A percentile compares a stretch with the other conserved stretches of the same genome.
Conservation (phyloP, 2,329 filamentous ascomycete genomes). For the Achaetomium macrosporum region DNA sequence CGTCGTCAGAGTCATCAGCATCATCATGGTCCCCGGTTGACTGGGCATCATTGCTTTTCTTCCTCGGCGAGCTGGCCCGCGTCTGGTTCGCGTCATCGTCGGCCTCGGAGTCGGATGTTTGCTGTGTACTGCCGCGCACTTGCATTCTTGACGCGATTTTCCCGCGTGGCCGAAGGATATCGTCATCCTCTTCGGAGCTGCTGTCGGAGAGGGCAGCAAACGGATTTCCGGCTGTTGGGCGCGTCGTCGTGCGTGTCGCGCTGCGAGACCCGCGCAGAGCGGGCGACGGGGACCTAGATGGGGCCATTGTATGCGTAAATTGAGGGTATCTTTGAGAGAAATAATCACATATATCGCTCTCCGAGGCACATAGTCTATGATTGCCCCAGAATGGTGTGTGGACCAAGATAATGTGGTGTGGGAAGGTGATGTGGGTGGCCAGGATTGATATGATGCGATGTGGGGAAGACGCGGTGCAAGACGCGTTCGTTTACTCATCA, state of each 20-base stretch:
- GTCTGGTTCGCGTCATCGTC: constrained; percentile 17
- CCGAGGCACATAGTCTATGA: constrained; percentile 3
- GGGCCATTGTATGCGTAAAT: constrained; percentile 39
- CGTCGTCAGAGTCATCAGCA: constrained; percentile 33
- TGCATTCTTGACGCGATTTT: constrained; percentile 61
- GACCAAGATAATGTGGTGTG: not conserved
- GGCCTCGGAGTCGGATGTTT: constrained; percentile 23
- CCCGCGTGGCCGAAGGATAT: constrained; percentile 52
- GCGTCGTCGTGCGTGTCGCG: constrained; percentile 16
- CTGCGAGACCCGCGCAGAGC: constrained; percentile 13
- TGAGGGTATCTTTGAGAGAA: not conserved
- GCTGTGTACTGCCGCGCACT: constrained; percentile 25
- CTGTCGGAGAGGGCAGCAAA: constrained; percentile 20
- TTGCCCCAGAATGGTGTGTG: not conserved
- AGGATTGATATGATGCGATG: constrained; percentile 18
- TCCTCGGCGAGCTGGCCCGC: not conserved
- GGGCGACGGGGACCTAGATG: constrained; percentile 37
- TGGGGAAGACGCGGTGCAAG: constrained; percentile 19
- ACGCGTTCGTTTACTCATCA: constrained; percentile 12
- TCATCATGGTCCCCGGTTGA: constrained; percentile 20
- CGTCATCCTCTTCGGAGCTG: constrained; percentile 35
- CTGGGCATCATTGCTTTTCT: not conserved
- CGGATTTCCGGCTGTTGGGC: constrained; percentile 4
- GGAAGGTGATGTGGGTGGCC: constrained; percentile 4
- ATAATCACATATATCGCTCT: not conserved